phyloP scores from a whole-genome alignment of 805 yeast species.

The Candida sanyiensis region DNA sequence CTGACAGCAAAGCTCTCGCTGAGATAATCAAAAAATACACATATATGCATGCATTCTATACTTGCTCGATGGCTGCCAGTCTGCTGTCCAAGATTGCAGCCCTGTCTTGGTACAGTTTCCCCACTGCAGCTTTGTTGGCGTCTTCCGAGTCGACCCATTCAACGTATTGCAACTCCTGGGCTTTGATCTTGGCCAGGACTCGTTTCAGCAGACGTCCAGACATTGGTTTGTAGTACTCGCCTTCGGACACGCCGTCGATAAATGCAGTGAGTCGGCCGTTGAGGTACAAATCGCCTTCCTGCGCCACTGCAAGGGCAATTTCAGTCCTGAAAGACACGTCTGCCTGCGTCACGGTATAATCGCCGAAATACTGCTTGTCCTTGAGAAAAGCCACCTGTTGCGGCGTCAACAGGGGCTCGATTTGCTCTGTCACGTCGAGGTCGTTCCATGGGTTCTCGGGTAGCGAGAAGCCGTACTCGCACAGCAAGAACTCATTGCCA shows the following conservation, averaged over 20 bases:
- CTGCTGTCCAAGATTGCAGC: constrained; percentile 10
- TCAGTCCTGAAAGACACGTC: constrained; percentile 67
- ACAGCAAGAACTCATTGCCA: constrained; percentile 70
- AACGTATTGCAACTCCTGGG: constrained; percentile 23
- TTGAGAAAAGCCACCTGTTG: constrained; percentile 43
- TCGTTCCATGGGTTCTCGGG: constrained; percentile 59
- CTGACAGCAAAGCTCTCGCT: constrained; percentile 18
- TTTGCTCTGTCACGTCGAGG: constrained; percentile 50
- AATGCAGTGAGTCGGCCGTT: constrained; percentile 21
- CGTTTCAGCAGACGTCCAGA: constrained; percentile 28
- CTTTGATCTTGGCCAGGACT: constrained; percentile 29
- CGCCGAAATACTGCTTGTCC: constrained; percentile 57
- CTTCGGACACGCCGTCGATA: constrained; percentile 42
- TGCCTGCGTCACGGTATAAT: constrained; percentile 54
- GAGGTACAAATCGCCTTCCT: constrained; percentile 27
- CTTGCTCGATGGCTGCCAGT: background rate
- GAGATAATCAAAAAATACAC: constrained; percentile 4
- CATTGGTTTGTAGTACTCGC: constrained; percentile 32
- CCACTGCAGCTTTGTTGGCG: constrained; percentile 9
- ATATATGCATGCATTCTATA: background rate
- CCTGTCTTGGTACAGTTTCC: constrained; percentile 16
- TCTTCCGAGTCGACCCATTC: constrained; percentile 21
- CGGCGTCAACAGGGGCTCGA: constrained; percentile 33
- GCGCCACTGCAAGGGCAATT: constrained; percentile 62
- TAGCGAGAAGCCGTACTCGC: constrained; percentile 82